phyloP scores from a whole-genome alignment of 2,329 filamentous ascomycete genomes.

The Xylaria sp. region DNA sequence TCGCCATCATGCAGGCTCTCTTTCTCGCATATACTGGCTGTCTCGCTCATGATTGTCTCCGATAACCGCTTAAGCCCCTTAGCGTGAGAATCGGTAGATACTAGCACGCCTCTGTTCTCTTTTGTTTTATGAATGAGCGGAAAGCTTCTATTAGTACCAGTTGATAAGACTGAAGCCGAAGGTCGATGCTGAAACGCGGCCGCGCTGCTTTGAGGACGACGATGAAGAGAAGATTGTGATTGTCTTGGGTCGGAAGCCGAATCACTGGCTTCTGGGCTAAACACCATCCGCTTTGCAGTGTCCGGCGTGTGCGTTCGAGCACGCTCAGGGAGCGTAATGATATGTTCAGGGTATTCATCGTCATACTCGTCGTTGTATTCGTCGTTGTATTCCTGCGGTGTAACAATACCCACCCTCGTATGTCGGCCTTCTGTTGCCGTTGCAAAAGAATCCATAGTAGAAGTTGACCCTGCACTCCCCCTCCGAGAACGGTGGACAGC shows the following conservation, averaged over 20 bases:
- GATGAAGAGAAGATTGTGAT: slow-evolving; percentile 52
- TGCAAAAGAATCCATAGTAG: slow-evolving; percentile 65
- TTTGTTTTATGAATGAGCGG: slow-evolving; percentile 67
- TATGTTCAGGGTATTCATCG: slow-evolving; percentile 43
- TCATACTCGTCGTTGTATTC: slow-evolving; percentile 27
- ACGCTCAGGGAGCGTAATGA: slow-evolving; percentile 40
- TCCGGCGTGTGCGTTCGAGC: slow-evolving; percentile 50
- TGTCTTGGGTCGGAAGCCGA: slow-evolving; percentile 44
- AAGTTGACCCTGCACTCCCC: slow-evolving; percentile 61
- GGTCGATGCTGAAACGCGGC: slow-evolving; percentile 62
- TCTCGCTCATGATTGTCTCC: slow-evolving; percentile 61
- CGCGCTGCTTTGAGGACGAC: slow-evolving; percentile 57
- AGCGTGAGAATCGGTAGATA: slow-evolving; percentile 62
- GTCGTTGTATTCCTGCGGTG: slow-evolving; percentile 37
- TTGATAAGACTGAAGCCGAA: slow-evolving; percentile 67
- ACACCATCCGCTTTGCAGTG: slow-evolving; percentile 46
- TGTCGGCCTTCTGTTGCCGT: slow-evolving; percentile 63
- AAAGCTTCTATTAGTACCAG: slow-evolving; percentile 70
- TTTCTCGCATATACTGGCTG: slow-evolving; percentile 55
- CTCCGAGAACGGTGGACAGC: slow-evolving; percentile 51
- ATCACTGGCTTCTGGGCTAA: slow-evolving; percentile 42
- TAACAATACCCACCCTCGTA: slow-evolving; percentile 43
- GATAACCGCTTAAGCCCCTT: slow-evolving; percentile 60
- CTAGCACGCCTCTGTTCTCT: slow-evolving; percentile 59
- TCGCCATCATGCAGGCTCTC: slow-evolving; percentile 46